Base-by-base conservation (phyloP, 495 filamentous ascomycete genomes). In the Trichoderma gamsii region DNA sequence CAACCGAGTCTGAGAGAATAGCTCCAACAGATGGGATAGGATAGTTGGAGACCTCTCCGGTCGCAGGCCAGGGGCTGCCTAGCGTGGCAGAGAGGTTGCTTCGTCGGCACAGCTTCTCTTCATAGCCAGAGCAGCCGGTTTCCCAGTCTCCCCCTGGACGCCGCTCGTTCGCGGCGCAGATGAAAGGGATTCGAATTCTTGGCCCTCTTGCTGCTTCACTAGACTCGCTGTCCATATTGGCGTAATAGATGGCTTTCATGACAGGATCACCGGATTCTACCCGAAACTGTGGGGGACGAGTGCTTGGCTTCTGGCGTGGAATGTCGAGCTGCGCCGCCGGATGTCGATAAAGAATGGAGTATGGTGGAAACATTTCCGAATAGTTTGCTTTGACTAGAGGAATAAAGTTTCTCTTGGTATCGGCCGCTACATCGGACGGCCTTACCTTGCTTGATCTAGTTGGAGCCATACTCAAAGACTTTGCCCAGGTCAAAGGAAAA, bases 101-200 rank as follows among this genome's bases (percentile, higher is more conserved):
- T 67, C 90, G 81, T 67, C 89, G 81, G 71, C 87, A 88, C 25
- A 92, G 83, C 49, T 85, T 86, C 73, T 92, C 88, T 73, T 92
- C 90, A 38, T 89, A 90, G 23, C 88, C 88, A 67, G 88, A 85
- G 43, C 83, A 80, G 32, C 88, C 88, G 6, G 87, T 89, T 71
- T 92, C 89, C 90, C 90, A 92, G 69, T 91, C 90, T 3, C 90
- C 90, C 0, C 90, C 90, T 1, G 90, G 79, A 41, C 89, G 81
- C 70, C 87, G 89, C 72, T 92, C 90, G 73, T 92, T 88, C 13
- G 90, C 89, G 64, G 87, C 85, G 71, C 89, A 92, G 68, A 92
- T 85, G 43, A 92, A 87, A 7, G 89, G 86, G 66, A 92, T 84
- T 76, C 70, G 41, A 75, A 75, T 41, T 72, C 71, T 25, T 64